Evolutionary conservation across 192 early-diverging fungal species (phyloP).

Genomic region (Coemansia sp.): DNA sequence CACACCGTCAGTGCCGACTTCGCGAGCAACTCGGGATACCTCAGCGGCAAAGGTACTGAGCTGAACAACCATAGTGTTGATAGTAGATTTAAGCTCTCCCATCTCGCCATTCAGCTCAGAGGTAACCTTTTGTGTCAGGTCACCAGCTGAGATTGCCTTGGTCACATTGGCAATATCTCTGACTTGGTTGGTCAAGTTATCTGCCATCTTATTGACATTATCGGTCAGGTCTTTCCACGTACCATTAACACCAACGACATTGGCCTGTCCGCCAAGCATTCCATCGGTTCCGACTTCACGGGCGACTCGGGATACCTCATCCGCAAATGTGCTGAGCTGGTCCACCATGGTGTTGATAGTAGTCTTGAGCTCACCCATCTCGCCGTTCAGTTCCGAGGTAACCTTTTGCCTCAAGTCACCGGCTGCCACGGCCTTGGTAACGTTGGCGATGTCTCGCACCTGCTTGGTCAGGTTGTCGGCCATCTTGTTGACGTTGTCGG

Average conservation of each 20-base stretch:
- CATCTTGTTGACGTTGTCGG: conserved; percentile 59
- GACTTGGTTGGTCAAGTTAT: conserved; percentile 59
- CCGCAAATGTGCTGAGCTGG: conserved; percentile 55
- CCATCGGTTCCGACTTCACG: conserved; percentile 65
- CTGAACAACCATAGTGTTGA: conserved; percentile 67
- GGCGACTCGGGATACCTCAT: conserved; percentile 64
- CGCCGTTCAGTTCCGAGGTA: conserved; percentile 54
- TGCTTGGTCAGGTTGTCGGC: conserved; percentile 60
- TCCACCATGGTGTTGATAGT: conserved; percentile 67
- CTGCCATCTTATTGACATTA: conserved; percentile 63
- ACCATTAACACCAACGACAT: conserved; percentile 55
- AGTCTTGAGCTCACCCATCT: conserved; percentile 57
- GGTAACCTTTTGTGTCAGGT: conserved; percentile 51
- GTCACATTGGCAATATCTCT: conserved; percentile 58
- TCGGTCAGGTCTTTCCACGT: conserved; percentile 66
- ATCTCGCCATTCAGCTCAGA: conserved; percentile 55
- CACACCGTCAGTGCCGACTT: conserved; percentile 66
- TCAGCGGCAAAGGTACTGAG: conserved; percentile 58
- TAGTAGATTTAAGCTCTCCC: conserved; percentile 59
- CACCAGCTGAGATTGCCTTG: conserved; percentile 57
- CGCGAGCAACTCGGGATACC: conserved; percentile 62
- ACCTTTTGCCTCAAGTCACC: conserved; percentile 60
- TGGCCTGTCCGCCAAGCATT: conserved; percentile 58
- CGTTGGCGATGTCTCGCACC: conserved; percentile 55
- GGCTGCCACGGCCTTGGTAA: conserved; percentile 58